Evolutionary conservation across 169 alveolate species (phyloP).

Genomic region (Plasmodium relictum): DNA sequence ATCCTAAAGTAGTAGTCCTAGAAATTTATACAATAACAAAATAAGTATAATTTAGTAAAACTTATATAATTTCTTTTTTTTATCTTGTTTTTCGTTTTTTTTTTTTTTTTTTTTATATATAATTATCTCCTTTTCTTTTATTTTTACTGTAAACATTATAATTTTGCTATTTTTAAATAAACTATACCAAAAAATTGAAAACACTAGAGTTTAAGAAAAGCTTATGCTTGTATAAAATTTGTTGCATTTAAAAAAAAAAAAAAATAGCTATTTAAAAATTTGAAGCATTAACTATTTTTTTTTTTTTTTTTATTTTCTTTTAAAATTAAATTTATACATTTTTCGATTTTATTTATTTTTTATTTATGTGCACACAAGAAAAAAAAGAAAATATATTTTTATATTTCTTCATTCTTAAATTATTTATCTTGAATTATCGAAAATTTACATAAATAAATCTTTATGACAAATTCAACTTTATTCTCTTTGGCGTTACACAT

Average conservation of each 20-base stretch:
- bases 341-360: conserved; percentile 1
- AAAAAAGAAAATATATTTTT: not conserved
- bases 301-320: conserved; percentile 10
- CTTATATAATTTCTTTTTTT: no score
- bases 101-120: no score
- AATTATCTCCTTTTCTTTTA: no score
- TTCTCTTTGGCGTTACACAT: not conserved
- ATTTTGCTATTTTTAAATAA: no score
- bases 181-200: no score
- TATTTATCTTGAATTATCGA: no score
- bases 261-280: conserved; percentile 16
- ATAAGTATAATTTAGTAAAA: no score
- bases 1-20: no score
- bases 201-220: not conserved
- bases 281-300: conserved; percentile 6
- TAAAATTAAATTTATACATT: conserved; percentile 2
- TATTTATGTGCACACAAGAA: not conserved
- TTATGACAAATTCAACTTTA: not conserved
- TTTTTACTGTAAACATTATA: no score
- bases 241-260: conserved; percentile 1
- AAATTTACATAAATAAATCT: no score
- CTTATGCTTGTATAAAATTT: conserved; percentile 1
- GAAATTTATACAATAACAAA: no score
- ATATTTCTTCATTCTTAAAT: not conserved
- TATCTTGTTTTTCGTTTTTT: no score